These are phyloP conservation scores for Croton laevigatus DNA, from an alignment of 441 rosid species.

Conservation along the genomic window DNA sequence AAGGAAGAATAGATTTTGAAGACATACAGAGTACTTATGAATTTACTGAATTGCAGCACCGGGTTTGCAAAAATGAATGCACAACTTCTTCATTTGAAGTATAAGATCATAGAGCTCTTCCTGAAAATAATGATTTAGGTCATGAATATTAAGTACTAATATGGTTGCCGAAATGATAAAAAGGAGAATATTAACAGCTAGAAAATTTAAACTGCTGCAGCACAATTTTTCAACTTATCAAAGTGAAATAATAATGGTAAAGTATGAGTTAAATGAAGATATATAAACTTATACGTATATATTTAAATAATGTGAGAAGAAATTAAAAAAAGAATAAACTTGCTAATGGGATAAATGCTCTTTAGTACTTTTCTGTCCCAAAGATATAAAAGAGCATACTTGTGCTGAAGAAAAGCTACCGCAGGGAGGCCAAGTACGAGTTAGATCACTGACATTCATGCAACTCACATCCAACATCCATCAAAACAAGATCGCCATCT, in stretches of 20 bases:
- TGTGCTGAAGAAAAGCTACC: conserved; percentile 78
- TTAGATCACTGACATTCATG: conserved; percentile 96
- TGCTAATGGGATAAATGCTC: not conserved
- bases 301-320: not conserved
- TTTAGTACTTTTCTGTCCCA: not conserved
- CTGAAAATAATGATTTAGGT: conserved; percentile 35
- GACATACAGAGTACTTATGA: conserved; percentile 68
- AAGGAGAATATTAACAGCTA: conserved; percentile 1
- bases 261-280: too few species aligned
- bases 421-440: conserved; percentile 95
- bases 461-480: conserved; percentile 98
- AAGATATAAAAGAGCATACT: conserved; percentile 37
- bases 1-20: conserved; percentile 13
- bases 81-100: conserved; percentile 78
- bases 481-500: conserved; percentile 83
- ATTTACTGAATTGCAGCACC: conserved; percentile 70
- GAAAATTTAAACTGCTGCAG: not conserved
- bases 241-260: too few species aligned
- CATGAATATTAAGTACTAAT: not conserved
- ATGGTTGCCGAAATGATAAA: not conserved
- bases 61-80: conserved; percentile 74
- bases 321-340: conserved; percentile 2
- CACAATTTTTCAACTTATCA: too few species aligned
- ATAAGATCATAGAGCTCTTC: conserved; percentile 83
- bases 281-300: not conserved